Conservation (phyloP, 2,329 filamentous ascomycete genomes). For the Pyricularia sp. region DNA sequence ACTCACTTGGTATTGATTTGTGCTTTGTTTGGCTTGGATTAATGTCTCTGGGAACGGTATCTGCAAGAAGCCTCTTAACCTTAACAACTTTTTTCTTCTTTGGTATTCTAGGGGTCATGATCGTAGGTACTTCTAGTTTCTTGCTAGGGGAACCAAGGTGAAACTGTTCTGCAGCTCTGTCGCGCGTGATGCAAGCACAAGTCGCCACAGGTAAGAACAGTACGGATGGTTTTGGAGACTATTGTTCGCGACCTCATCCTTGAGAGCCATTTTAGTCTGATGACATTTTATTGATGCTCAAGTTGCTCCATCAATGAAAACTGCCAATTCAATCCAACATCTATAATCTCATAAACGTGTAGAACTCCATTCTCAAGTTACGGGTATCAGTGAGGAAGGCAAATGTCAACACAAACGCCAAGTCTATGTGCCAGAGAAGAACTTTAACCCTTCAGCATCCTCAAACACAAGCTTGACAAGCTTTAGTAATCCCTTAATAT, state of each 20-base stretch:
- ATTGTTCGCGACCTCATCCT: too few species aligned
- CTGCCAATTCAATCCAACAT: neutral
- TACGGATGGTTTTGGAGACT: too few species aligned
- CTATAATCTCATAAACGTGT: neutral
- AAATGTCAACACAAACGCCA: neutral
- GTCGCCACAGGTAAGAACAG: too few species aligned
- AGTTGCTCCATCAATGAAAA: neutral
- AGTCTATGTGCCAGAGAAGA: neutral
- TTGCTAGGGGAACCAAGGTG: too few species aligned
- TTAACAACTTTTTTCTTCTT: too few species aligned
- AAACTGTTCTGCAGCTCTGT: too few species aligned
- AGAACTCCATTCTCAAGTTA: neutral
- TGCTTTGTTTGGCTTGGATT: neutral
- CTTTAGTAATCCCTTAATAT: constrained; percentile 67
- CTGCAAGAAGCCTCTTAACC: too few species aligned
- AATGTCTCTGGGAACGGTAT: too few species aligned
- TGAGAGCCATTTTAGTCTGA: neutral
- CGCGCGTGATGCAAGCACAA: too few species aligned
- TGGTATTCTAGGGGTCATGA: too few species aligned
- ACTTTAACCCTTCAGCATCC: neutral
- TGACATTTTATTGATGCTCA: neutral
- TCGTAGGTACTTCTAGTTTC: too few species aligned
- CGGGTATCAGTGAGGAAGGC: neutral
- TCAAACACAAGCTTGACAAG: neutral
- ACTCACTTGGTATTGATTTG: too few species aligned